Evolutionary conservation across 495 filamentous ascomycete species (phyloP), one percentile per base, ranked within the genome.

Genomic region (Chaetomium fimeti): DNA sequence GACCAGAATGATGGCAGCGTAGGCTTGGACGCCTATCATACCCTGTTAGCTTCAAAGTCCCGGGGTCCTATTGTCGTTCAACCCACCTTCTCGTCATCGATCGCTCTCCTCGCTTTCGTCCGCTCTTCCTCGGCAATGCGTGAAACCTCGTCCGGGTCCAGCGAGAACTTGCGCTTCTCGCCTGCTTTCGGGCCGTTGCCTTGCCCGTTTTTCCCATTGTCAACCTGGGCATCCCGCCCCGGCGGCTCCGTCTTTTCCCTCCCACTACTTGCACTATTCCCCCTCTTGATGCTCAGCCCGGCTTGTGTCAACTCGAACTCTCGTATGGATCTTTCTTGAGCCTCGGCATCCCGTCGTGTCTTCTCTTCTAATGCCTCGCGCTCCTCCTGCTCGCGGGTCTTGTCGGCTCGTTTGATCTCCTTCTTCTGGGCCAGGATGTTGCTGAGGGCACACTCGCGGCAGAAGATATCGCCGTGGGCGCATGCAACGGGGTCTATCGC

Each of bases 1-100:
- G 95, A 88, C 94, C 94, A 98, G 79, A 98, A 98, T 3, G 92
- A 94, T 0, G 92, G 91, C 0, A 97, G 77, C n/a, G 84, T 87
- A 0, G 86, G 87, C 71, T 90, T 89, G 1, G 84, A 82, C 0
- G 86, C 83, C 76, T 83, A 70, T 24, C 2, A 68, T 63, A 69
- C 1, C 2, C 75, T 36, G 57, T 60, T 53, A 71, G 48, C 16
- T 27, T 20, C 28, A 4, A 29, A 11, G 59, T 36, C 32, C 66
- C 43, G 47, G 15, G n/a, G 13, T 42, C 2, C 16, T 3, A 38
- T 51, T 0, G 60, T 20, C 0, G 5, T n/a, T 0, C 32, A 22
- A 57, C 68, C 53, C 72, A 88, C 88, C 82, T 92, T 93, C 71
- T 96, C 91, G 52, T 85, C 85, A 62, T 89, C 86, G 62, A 93